phyloP scores from a whole-genome alignment of 2,329 filamentous ascomycete species.

The Zymoseptoria tritici region DNA sequence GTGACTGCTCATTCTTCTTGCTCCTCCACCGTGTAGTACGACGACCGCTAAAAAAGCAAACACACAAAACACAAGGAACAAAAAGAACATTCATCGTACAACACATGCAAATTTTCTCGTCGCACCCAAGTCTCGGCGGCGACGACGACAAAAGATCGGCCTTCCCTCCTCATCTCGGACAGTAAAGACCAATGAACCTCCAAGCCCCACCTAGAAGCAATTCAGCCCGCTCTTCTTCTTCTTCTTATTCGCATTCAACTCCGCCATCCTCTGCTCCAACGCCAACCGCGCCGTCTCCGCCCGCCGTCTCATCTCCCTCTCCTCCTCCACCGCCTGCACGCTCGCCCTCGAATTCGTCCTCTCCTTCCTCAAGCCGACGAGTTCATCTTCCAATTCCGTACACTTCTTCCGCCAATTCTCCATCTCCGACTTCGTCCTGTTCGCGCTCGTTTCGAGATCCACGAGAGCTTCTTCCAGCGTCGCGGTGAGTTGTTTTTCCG shows the following conservation, averaged over 20 bases:
- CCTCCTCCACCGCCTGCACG: conserved; percentile 89
- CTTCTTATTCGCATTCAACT: conserved; percentile 76
- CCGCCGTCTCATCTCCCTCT: conserved; percentile 83
- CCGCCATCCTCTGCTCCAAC: conserved; percentile 73
- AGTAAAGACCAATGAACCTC: neutral
- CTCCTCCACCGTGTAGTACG: too few species aligned
- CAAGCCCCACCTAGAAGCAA: conserved; percentile 65
- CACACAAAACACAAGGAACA: too few species aligned
- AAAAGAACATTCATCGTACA: neutral
- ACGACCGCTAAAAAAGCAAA: too few species aligned
- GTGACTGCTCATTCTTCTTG: too few species aligned
- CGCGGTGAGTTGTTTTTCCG: conserved; percentile 91
- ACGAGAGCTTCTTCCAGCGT: conserved; percentile 93
- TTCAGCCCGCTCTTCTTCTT: conserved; percentile 92
- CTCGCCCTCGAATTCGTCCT: conserved; percentile 51
- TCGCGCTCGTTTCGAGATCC: conserved; percentile 84
- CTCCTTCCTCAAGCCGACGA: conserved; percentile 56
- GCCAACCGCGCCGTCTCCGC: conserved; percentile 84
- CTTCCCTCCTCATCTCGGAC: neutral
- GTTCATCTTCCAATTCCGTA: conserved; percentile 63
- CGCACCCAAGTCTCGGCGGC: too few species aligned
- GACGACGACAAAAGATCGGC: too few species aligned
- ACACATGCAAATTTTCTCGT: neutral
- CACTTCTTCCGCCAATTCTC: conserved; percentile 88
- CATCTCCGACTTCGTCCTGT: conserved; percentile 83